Percentiles rank a stretch among this genome's conserved stretches.
Evolutionary conservation across 129 eudicot genomes (phyloP).

Genomic region (Scalesia atractyloides): DNA sequence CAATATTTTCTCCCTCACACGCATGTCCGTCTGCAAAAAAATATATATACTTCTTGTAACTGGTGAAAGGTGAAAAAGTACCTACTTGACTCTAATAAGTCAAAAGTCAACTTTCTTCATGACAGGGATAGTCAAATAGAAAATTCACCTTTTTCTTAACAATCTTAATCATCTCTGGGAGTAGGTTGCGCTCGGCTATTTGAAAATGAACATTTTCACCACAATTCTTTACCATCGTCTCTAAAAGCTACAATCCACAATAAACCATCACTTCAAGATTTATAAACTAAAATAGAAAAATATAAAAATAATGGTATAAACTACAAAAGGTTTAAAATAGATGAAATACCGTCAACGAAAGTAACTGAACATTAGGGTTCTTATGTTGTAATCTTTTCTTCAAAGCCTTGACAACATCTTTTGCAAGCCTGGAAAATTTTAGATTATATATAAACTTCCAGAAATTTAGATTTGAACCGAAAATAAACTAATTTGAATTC

Average conservation of each 20-base stretch:
- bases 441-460: background rate
- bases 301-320: background rate
- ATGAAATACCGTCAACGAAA: constrained; percentile 72
- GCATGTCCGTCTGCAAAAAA: constrained; percentile 76
- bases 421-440: constrained; percentile 58
- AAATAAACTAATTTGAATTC: constrained; percentile 1
- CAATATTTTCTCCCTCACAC: constrained; percentile 77
- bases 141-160: constrained; percentile 64
- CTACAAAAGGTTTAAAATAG: background rate
- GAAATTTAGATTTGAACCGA: background rate
- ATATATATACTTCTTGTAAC: background rate
- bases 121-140: background rate
- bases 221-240: constrained; percentile 95
- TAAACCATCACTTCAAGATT: constrained; percentile 10
- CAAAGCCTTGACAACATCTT: constrained; percentile 83
- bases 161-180: constrained; percentile 85
- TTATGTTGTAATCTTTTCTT: constrained; percentile 90
- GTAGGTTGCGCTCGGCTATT: constrained; percentile 71
- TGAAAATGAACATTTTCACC: constrained; percentile 84
- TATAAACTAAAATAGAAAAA: background rate
- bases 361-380: constrained; percentile 87
- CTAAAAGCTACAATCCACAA: constrained; percentile 65
- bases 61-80: too few species aligned
- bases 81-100: background rate
- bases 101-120: constrained; percentile 1